phyloP scores from a whole-genome alignment of 805 yeast species.

The Metschnikowia lunata region DNA sequence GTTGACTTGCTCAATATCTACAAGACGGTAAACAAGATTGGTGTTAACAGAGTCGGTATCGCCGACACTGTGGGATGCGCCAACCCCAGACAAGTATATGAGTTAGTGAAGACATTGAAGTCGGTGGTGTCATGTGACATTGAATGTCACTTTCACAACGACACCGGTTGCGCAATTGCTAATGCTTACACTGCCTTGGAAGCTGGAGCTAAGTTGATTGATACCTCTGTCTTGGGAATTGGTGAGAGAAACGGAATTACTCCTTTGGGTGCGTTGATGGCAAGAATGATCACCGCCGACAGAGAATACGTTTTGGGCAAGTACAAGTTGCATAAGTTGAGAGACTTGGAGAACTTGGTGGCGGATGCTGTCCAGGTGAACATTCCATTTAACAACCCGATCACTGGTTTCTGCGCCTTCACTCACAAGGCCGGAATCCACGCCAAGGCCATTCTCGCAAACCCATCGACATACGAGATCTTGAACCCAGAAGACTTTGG shows the following conservation, averaged over 20 bases:
- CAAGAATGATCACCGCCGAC: slow-evolving; percentile 60
- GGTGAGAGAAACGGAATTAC: slow-evolving; percentile 65
- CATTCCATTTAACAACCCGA: slow-evolving; percentile 59
- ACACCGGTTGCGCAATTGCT: slow-evolving; percentile 62
- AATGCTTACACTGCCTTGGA: slow-evolving; percentile 61
- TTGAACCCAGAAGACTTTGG: slow-evolving; percentile 57
- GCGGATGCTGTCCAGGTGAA: slow-evolving; percentile 58
- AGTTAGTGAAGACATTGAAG: slow-evolving; percentile 53
- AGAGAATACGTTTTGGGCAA: slow-evolving; percentile 55
- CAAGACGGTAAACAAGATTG: slow-evolving; percentile 58
- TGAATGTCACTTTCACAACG: slow-evolving; percentile 60
- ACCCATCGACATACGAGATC: slow-evolving; percentile 61
- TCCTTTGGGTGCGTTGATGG: slow-evolving; percentile 59
- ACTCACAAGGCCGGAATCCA: slow-evolving; percentile 64
- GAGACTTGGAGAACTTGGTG: slow-evolving; percentile 55
- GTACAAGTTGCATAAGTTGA: slow-evolving; percentile 50
- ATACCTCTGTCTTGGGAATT: slow-evolving; percentile 55
- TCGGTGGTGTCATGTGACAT: slow-evolving; percentile 56
- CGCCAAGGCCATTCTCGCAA: slow-evolving; percentile 58
- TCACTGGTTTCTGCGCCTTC: slow-evolving; percentile 62
- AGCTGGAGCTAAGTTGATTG: slow-evolving; percentile 58
- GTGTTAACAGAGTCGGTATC: slow-evolving; percentile 59
- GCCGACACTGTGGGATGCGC: slow-evolving; percentile 65
- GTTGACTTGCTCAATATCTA: slow-evolving; percentile 56
- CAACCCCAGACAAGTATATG: slow-evolving; percentile 59